These are phyloP conservation scores for Penicillium parvum DNA, from an alignment of 495 filamentous ascomycete genomes.

Conservation along the genomic window DNA sequence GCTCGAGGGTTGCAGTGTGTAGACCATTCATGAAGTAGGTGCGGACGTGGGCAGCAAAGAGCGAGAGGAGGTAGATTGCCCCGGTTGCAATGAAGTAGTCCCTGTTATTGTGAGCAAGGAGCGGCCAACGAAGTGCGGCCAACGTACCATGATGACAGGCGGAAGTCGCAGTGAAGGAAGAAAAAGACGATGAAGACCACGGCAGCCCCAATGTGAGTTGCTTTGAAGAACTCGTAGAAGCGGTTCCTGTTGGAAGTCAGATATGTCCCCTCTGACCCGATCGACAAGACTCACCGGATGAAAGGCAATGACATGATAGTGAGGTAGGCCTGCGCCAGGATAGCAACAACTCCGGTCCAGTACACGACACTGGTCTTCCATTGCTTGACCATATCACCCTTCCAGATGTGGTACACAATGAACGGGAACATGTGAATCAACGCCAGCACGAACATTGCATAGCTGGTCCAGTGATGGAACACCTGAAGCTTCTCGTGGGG, in stretches of 20 bases:
- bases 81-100: slow-evolving; percentile 59
- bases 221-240: slow-evolving; percentile 54
- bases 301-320: slow-evolving; percentile 44
- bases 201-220: slow-evolving; percentile 42
- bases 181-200: slow-evolving; percentile 47
- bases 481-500: slow-evolving; percentile 51
- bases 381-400: slow-evolving; percentile 42
- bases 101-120: too few relatives aligned
- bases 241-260: too few relatives aligned
- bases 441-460: slow-evolving; percentile 43
- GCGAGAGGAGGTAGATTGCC: slow-evolving; percentile 43
- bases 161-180: slow-evolving; percentile 35
- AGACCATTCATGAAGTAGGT: slow-evolving; percentile 44
- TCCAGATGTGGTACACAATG: slow-evolving; percentile 42
- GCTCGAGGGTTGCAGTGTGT: slow-evolving; percentile 40
- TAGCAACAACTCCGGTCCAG: slow-evolving; percentile 40
- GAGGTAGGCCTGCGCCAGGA: slow-evolving; percentile 48
- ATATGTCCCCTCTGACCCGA: too few relatives aligned
- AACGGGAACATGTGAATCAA: slow-evolving; percentile 52
- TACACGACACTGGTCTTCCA: slow-evolving; percentile 40
- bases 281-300: too few relatives aligned
- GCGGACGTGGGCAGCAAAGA: slow-evolving; percentile 38
- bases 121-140: not conserved
- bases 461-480: slow-evolving; percentile 40
- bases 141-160: slow-evolving; percentile 49